Percentiles rank a stretch among this genome's conserved stretches.
These are phyloP conservation scores for Quercus engelmannii DNA, from an alignment of 306 rosid species.

Conservation along the genomic window DNA sequence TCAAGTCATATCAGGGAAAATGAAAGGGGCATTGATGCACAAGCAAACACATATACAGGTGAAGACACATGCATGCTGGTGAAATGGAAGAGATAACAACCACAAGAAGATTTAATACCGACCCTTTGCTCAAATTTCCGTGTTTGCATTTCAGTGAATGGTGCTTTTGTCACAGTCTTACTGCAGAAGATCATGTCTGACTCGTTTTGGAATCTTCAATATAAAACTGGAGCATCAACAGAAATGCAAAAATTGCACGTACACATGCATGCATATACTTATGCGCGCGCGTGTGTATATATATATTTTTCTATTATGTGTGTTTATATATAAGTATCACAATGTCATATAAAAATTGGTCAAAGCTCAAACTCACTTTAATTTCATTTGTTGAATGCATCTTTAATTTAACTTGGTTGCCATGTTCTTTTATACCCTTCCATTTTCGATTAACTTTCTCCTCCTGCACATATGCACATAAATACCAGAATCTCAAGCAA, in stretches of 20 bases:
- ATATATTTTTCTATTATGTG: background rate
- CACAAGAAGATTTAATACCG: slow-evolving; percentile 13
- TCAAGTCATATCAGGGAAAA: background rate
- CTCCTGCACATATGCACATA: slow-evolving; percentile 36
- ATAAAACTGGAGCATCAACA: slow-evolving; percentile 16
- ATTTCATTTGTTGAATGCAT: slow-evolving; percentile 51
- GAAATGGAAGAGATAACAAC: background rate
- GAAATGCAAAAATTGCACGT: background rate
- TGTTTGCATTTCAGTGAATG: slow-evolving; percentile 43
- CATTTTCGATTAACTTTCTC: slow-evolving; percentile 46
- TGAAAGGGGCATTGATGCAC: background rate
- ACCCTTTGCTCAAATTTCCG: slow-evolving; percentile 53
- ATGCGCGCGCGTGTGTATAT: no score
- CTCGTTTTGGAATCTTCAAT: slow-evolving; percentile 55
- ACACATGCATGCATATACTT: no score
- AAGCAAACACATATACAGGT: background rate
- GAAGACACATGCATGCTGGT: slow-evolving; percentile 2
- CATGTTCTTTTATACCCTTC: slow-evolving; percentile 39
- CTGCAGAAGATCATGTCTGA: slow-evolving; percentile 41
- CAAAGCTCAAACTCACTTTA: slow-evolving; percentile 49
- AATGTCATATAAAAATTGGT: background rate
- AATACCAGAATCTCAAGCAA: slow-evolving; percentile 19
- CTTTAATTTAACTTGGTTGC: slow-evolving; percentile 42
- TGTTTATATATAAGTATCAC: background rate
- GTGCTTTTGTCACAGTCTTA: slow-evolving; percentile 35